Evolutionary conservation across 2,329 filamentous ascomycete genomes (phyloP), one percentile per base, ranked within the genome.

Genomic region (Aspergillus amoenus): DNA sequence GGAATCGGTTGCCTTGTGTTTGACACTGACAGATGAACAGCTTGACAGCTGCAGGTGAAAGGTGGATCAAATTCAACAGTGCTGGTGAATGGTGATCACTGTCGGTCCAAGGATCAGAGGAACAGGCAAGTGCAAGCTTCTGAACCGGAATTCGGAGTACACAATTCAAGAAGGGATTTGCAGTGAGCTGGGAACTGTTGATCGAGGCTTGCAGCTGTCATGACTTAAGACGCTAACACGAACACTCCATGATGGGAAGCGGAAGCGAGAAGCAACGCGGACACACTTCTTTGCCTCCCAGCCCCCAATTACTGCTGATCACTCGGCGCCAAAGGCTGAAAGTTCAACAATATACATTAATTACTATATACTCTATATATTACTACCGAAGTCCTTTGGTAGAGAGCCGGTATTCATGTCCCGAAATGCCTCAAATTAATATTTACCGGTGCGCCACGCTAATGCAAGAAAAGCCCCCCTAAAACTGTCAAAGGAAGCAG

Each of bases 401-500:
- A 37, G 41, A 22, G 40, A 42, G 11, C 21, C 41, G 11, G n/a
- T 43, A 12, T 43, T 43, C 17, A 11, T 17, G 17, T 43, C 18
- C 40, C 18, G 22, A 42, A 24, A 42, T 21, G 21, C 21, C 21
- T 21, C 21, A 21, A 21, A 12, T 32, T 12, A 13, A 7, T 37
- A 45, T 34, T 44, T 52, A 22, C 44, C 52, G 12, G 18, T 46
- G 41, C 56, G 52, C 56, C 56, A 46, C 46, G 56, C 56, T 58
- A 56, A 56, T 58, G 52, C 47, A 52, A 56, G 30, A 37, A 56
- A 56, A 41, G 43, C 7, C 21, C n/a, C 27, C 32, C 30, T 17
- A 54, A 46, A 39, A 21, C n/a, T 21, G 30, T 15, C 11, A 40
- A 15, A 24, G 3, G n/a, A 37, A 15, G 17, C 5, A 11, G 22